Base-by-base conservation (phyloP, 352 stramenopile genomes). In the Pythium vanterpoolii region DNA sequence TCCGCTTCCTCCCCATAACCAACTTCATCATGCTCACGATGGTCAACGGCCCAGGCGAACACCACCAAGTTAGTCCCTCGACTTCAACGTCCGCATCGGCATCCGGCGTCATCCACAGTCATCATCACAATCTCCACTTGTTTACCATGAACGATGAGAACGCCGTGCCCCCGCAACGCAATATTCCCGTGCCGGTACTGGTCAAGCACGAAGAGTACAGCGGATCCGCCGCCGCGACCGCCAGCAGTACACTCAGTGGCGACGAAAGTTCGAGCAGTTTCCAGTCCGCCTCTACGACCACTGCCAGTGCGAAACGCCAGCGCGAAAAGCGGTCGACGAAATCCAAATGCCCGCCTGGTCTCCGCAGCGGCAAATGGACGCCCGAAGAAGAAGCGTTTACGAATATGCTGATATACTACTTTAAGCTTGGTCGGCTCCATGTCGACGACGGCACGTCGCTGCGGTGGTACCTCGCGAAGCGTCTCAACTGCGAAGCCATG, bases 311-410 rank as follows among this genome's bases (percentile, higher is more conserved):
- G 6, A 56, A 66, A 21, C 57, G 47, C 1, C 52, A 30, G 10
- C 71, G 66, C 3, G 77, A 87, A 60, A 94, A 94, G 64, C 77
- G 85, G 1, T 95, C 85, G 24, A 95, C 85, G 45, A 95, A 93
- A 66, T 92, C 81, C 60, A 95, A 95, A 69, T 93, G 83, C 44
- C 75, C 83, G 7, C 85, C 85, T 0, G 85, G 85, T 3, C 68
- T 95, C 21, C 83, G 85, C 24, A 93, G 81, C 28, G 85, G 85
- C 66, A 95, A 95, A 67, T 95, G 86, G 86, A 95, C 86, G 9
- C 57, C 71, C 9, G 82, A 93, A 43, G 86, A 95, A 64, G 82
- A 93, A 46, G 69, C 75, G 46, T 95, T 86, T 58, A 93, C 86
- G 2, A 91, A 90, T 53, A 76, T 82, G 71, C 79, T 93, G 56